Base-by-base conservation (phyloP, 2,329 filamentous ascomycete genomes). In the Helotiales sp. region DNA sequence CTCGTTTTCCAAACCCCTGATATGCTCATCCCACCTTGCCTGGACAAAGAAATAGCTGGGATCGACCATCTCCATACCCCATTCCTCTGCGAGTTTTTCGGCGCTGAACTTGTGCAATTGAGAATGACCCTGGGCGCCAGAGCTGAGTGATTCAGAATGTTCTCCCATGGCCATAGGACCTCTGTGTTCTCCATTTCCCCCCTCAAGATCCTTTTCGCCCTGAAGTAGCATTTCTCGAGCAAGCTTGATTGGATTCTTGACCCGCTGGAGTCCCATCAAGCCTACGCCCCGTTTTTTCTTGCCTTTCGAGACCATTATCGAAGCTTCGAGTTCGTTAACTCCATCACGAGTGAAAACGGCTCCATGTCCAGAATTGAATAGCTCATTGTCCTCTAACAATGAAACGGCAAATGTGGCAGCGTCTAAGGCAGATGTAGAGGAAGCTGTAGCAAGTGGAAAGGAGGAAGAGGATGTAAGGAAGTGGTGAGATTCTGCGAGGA, bases 331-430 rank as follows among this genome's bases (percentile, higher is more conserved):
- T 75, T 96, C 90, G 71, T 93, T 92, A 61, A 86, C 82, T 17
- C 92, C 93, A 63, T 88, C 86, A 51, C 87, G 84, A 0, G 91
- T 96, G 73, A 96, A 96, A 19, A 96, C 91, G 51, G 91, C 90
- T 53, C 93, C 93, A 67, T 86, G 87, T 7, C 86, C 91, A 57
- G 86, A 86, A 75, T 96, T 96, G 81, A 95, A 96, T 4, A 96
- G 82, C 1, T 87, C 81, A 68, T 92, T 84, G 69, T 96, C 79
- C 75, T 96, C 92, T 15, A 96, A 82, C 25, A 87, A 79, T 1
- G 79, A 77, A 10, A 96, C 91, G 44, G 91, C 91, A 71, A 87
- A 83, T 1, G 88, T 87, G 1, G 90, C 91, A 0, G 86, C 82
- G 55, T 91, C 86, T 13, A 96, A 80, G 0, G 92, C 89, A 25